Evolutionary conservation across 2,329 filamentous ascomycete genomes (phyloP).

Genomic region (Gnomoniopsis smithogilvyi): DNA sequence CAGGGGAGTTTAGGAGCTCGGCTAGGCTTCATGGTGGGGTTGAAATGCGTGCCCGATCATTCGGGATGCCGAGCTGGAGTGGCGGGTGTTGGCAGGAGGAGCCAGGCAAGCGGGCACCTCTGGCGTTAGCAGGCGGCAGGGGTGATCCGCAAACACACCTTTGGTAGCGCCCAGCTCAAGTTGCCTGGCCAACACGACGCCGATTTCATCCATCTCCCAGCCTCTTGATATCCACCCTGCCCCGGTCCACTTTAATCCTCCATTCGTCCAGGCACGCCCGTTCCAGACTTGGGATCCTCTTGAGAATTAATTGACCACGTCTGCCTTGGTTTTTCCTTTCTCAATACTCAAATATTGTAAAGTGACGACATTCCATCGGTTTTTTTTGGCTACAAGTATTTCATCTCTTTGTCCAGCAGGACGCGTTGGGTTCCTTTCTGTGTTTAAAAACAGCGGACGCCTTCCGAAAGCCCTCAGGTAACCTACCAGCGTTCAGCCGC

Average conservation of each 20-base stretch:
- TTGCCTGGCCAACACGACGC: background rate
- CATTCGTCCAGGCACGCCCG: background rate
- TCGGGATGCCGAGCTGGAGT: background rate
- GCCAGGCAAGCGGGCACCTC: too few relatives aligned
- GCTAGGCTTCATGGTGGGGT: background rate
- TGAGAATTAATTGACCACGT: background rate
- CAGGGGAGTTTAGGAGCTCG: background rate
- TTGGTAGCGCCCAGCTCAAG: background rate
- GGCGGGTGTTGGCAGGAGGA: background rate
- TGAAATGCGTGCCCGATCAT: background rate
- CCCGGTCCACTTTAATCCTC: background rate
- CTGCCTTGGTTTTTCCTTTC: conserved; percentile 2
- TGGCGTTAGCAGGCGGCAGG: too few relatives aligned
- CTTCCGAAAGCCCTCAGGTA: too few relatives aligned
- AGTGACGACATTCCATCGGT: conserved; percentile 11
- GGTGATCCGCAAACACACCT: background rate
- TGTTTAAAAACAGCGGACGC: background rate
- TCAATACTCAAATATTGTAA: background rate
- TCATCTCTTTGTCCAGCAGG: background rate
- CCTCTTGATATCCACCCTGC: background rate
- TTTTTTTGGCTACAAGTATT: background rate
- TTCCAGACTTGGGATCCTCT: conserved; percentile 4
- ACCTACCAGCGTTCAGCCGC: background rate
- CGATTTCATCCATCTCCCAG: background rate
- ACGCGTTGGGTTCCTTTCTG: background rate